A percentile compares a stretch with the other conserved stretches of the same genome.
phyloP scores from a whole-genome alignment of 106 monocot species.

The Alisma plantagoaquatica region DNA sequence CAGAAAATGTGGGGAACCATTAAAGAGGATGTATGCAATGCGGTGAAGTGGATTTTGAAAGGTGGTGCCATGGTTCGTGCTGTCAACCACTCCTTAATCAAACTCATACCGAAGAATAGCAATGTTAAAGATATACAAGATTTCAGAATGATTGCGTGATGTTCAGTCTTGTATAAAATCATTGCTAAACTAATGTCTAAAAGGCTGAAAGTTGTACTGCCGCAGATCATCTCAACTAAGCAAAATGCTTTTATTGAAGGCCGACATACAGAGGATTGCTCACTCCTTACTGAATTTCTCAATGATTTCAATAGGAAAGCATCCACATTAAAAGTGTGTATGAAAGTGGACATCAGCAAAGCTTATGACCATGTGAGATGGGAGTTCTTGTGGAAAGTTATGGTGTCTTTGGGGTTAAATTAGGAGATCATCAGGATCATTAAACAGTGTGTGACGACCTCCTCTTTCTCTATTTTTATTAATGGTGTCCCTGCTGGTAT shows the following conservation, averaged over 20 bases:
- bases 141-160: neutral
- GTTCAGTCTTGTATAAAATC: neutral
- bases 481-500: neutral
- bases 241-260: neutral
- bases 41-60: too few relatives aligned
- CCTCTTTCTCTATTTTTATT: neutral
- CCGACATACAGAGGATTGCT: neutral
- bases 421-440: neutral
- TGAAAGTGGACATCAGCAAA: neutral
- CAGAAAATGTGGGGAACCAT: too few relatives aligned
- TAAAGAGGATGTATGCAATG: too few relatives aligned
- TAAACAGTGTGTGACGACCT: neutral
- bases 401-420: neutral
- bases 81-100: too few relatives aligned
- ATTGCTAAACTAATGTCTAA: neutral
- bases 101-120: too few relatives aligned
- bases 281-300: neutral
- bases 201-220: neutral
- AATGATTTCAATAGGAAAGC: neutral
- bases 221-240: neutral
- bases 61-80: too few relatives aligned
- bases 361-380: neutral
- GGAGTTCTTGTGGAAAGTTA: neutral
- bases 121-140: neutral
- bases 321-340: neutral